A percentile compares a stretch with the other conserved stretches of the same genome.
Conservation (phyloP, 306 rosid species). For the Crotalaria pallida region DNA sequence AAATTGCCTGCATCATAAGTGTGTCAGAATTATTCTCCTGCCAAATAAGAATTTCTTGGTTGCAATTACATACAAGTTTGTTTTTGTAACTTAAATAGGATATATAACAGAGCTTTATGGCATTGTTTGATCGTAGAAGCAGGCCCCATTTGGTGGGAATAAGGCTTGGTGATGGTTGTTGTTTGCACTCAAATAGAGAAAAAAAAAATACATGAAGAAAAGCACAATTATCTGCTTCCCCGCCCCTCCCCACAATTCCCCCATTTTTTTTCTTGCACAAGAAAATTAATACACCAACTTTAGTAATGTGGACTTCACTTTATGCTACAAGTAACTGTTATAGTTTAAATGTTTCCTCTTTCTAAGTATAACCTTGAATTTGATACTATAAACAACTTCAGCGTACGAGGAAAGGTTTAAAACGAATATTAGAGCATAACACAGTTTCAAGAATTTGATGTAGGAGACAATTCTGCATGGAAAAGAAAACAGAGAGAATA, state of each 20-base stretch:
- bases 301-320: slow-evolving; percentile 7
- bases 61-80: not conserved
- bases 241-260: not conserved
- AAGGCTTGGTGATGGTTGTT: too few relatives aligned
- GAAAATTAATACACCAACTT: not conserved
- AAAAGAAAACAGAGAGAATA: not conserved
- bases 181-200: not conserved
- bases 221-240: not conserved
- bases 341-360: not conserved
- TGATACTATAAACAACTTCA: not conserved
- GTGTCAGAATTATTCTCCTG: slow-evolving; percentile 17
- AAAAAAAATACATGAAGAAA: not conserved
- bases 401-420: not conserved
- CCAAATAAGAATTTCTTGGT: not conserved
- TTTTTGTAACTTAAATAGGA: not conserved
- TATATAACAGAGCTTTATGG: too few relatives aligned
- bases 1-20: slow-evolving; percentile 70
- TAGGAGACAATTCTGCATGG: slow-evolving; percentile 13
- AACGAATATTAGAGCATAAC: not conserved
- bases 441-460: not conserved
- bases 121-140: too few relatives aligned
- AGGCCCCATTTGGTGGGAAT: too few relatives aligned
- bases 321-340: not conserved
- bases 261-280: not conserved
- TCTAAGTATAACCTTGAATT: not conserved